Evolutionary conservation across 345 rosid genomes (phyloP), one percentile per base, ranked within the genome.

Genomic region (Eucalyptus marginata): DNA sequence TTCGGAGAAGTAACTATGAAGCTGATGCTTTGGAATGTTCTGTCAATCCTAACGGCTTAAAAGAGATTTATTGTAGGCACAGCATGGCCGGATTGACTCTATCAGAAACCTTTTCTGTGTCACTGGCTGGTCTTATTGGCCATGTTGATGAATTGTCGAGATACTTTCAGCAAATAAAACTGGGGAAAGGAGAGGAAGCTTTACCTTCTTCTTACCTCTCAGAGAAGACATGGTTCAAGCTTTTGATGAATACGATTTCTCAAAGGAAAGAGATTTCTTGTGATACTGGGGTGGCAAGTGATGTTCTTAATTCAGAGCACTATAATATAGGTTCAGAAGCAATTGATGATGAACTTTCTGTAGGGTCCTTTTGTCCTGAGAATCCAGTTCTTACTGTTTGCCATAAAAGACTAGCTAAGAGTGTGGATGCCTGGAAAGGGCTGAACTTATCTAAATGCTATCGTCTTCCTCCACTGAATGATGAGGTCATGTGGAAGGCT

Each of bases 91-190:
- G 94, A 87, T 90, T 98, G 91, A 94, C 97, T 87, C 93, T 98
- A 89, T 94, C 98, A 71, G 98, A 96, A 92, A 89, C 94, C 86
- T 97, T 98, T 91, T 96, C 94, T 86, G 87, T 96, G 87, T 94
- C 99, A 89, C 94, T 97, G 76, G 95, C 96, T 51, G 97, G 96
- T 91, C 96, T 98, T 91, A 91, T 96, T 89, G 96, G 96, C 93
- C 93, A 95, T 89, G 96, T 96, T 90, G 96, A 95, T 92, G 99
- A 94, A 87, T 91, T 95, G 71, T 94, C 92, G 86, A 92, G 93
- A 93, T 93, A 93, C 92, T 88, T 95, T 56, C 91, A 94, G 91
- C 92, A 91, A 59, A 64, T 88, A 88, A 81, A 83, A 87, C 88
- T 88, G 89, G 90, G 86, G 89, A 91, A 80, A 86, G 89, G 83